Percentiles rank a stretch among this genome's conserved stretches.
Conservation (phyloP, 495 filamentous ascomycete species). For the Stereocaulon alpinum region DNA sequence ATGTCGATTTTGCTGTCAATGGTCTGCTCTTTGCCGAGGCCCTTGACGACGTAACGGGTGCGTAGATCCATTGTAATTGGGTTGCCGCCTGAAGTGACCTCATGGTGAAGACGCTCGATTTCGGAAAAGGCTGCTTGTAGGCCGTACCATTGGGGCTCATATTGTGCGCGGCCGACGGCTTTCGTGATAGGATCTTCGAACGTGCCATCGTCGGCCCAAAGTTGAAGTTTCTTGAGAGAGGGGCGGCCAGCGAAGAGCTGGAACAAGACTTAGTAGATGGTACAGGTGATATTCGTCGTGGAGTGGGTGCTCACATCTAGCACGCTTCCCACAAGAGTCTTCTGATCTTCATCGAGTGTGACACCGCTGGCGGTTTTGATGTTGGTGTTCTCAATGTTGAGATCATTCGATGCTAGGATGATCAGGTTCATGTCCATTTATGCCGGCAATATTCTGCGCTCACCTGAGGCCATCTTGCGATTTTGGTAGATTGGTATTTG, state of each 20-base stretch:
- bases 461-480: constrained; percentile 23
- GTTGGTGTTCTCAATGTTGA: constrained; percentile 36
- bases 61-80: constrained; percentile 44
- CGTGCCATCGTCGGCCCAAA: constrained; percentile 42
- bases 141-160: constrained; percentile 43
- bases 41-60: constrained; percentile 44
- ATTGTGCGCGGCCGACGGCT: constrained; percentile 40
- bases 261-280: neutral
- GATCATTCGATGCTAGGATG: constrained; percentile 4
- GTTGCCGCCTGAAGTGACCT: constrained; percentile 41
- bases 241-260: constrained; percentile 48
- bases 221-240: constrained; percentile 42
- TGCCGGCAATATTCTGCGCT: neutral
- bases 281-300: neutral
- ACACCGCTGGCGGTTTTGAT: constrained; percentile 40
- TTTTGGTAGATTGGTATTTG: neutral
- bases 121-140: constrained; percentile 35
- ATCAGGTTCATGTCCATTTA: neutral
- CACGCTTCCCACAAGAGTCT: constrained; percentile 43
- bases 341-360: constrained; percentile 34
- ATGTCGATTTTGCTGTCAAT: constrained; percentile 43
- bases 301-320: constrained; percentile 34
- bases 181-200: constrained; percentile 44
- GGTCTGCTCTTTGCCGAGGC: constrained; percentile 40
- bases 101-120: constrained; percentile 39